Conservation (phyloP, 169 alveolate species). For the Amoebophrya sp. region DNA sequence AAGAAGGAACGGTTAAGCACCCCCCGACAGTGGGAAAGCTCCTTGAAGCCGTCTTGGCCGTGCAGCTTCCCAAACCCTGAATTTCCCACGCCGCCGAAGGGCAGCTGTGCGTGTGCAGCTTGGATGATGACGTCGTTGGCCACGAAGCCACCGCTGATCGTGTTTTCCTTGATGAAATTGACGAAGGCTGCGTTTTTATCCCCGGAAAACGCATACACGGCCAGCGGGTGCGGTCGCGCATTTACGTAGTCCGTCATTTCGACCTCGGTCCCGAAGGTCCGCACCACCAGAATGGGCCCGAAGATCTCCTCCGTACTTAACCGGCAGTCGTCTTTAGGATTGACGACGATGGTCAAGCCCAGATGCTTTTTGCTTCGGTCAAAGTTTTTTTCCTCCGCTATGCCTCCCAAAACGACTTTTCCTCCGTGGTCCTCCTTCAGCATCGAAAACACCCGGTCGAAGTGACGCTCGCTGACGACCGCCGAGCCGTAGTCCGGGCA, state of each 20-base stretch:
- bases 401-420: too few species aligned
- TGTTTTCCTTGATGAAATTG: neutral
- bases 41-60: neutral
- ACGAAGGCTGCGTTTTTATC: neutral
- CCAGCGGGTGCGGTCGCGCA: constrained; percentile 11
- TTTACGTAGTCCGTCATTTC: neutral
- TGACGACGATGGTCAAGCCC: neutral
- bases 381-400: neutral
- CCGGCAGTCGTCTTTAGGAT: neutral
- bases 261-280: neutral
- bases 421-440: neutral
- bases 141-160: neutral
- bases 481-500: neutral
- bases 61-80: neutral
- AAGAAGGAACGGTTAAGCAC: neutral
- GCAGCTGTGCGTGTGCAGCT: neutral
- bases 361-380: neutral
- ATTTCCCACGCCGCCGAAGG: neutral
- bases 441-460: neutral
- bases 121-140: neutral
- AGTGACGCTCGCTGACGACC: neutral
- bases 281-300: neutral
- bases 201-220: neutral
- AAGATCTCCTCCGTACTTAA: neutral
- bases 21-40: neutral